Evolutionary conservation across 1,284 basidiomycete genomes (phyloP).

Genomic region (Melanopsichium pennsylvanicum): DNA sequence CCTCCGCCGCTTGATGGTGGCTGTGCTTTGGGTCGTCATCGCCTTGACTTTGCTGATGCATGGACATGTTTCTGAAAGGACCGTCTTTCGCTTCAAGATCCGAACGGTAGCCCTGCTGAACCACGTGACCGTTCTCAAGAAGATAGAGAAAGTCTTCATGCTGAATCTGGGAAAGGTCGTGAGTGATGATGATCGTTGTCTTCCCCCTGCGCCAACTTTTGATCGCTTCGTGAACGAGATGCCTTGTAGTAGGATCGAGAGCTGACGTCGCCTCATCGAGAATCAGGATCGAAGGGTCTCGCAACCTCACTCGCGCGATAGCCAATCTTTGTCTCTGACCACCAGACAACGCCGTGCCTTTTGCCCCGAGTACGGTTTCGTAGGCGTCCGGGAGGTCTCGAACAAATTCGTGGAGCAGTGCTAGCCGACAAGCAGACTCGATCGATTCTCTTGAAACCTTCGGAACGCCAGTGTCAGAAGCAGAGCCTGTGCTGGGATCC

Average conservation of each 20-base stretch:
- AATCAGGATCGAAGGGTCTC: conserved; percentile 88
- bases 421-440: conserved; percentile 80
- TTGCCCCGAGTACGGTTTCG: conserved; percentile 77
- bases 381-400: conserved; percentile 83
- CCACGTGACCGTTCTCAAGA: conserved; percentile 80
- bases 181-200: conserved; percentile 95
- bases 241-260: conserved; percentile 84
- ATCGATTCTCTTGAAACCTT: conserved; percentile 72
- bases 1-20: conserved; percentile 66
- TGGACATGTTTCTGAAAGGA: conserved; percentile 5
- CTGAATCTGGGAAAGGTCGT: conserved; percentile 86
- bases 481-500: neutral
- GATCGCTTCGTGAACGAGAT: conserved; percentile 87
- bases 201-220: conserved; percentile 80
- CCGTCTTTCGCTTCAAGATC: conserved; percentile 72
- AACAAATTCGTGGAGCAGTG: conserved; percentile 88
- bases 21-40: neutral
- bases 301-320: conserved; percentile 84
- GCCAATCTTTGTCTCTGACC: conserved; percentile 93
- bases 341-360: conserved; percentile 82
- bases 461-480: conserved; percentile 36
- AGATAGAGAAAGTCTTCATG: conserved; percentile 88
- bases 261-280: conserved; percentile 97
- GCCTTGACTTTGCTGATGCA: conserved; percentile 14
- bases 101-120: conserved; percentile 83